These are phyloP conservation scores for Wickerhamomyces hampshirensis DNA, from an alignment of 805 yeast genomes.

Conservation along the genomic window DNA sequence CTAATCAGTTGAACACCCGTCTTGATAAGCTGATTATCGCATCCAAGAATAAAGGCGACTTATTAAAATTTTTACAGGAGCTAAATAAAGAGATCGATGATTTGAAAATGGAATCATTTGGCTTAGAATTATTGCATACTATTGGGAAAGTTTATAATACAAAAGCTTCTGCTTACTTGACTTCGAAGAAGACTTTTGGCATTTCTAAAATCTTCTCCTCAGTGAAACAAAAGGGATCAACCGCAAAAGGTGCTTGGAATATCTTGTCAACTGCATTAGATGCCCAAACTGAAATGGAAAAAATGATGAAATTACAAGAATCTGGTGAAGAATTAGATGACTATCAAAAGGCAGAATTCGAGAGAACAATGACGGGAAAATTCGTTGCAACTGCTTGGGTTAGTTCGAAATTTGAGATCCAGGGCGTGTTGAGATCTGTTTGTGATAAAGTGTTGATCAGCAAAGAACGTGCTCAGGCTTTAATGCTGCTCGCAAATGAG, in stretches of 20 bases:
- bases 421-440: conserved; percentile 72
- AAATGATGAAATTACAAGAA: conserved; percentile 66
- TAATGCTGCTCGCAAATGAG: conserved; percentile 64
- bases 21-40: conserved; percentile 43
- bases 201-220: conserved; percentile 78
- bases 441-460: conserved; percentile 77
- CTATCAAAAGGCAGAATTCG: conserved; percentile 70
- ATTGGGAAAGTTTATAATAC: conserved; percentile 75
- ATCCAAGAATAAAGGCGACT: conserved; percentile 41
- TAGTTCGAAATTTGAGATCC: conserved; percentile 83
- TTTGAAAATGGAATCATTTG: conserved; percentile 92
- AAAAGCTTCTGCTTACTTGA: conserved; percentile 70
- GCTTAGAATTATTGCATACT: conserved; percentile 77
- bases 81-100: conserved; percentile 65
- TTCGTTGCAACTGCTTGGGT: conserved; percentile 94
- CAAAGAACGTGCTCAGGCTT: conserved; percentile 77
- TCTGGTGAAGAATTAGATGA: conserved; percentile 48
- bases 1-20: conserved; percentile 41
- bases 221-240: conserved; percentile 78
- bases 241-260: conserved; percentile 77
- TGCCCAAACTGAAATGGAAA: conserved; percentile 75
- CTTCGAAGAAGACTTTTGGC: conserved; percentile 79
- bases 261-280: conserved; percentile 82
- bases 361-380: conserved; percentile 79
- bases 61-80: conserved; percentile 44